phyloP scores from a whole-genome alignment of 2,329 filamentous ascomycete genomes.

The Simplicillium sp. region DNA sequence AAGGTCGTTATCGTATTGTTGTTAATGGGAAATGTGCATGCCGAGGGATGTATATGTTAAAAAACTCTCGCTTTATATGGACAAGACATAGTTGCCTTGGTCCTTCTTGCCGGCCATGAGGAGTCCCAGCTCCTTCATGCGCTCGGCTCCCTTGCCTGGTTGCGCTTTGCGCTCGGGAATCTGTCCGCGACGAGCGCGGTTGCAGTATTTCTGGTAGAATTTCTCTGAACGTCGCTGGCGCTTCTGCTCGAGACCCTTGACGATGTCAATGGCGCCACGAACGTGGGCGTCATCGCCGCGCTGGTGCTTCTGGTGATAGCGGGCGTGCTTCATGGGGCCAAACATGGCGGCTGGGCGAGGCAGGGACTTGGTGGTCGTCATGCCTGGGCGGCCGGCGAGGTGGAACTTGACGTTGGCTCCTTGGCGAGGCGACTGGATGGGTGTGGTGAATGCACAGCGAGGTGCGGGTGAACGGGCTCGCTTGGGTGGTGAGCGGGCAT shows the following conservation, averaged over 20 bases:
- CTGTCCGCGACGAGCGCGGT: conserved; percentile 64
- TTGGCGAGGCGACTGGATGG: conserved; percentile 27
- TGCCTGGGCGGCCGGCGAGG: conserved; percentile 47
- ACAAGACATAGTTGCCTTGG: conserved; percentile 68
- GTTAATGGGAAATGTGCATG: too few species aligned
- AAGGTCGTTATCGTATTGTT: too few species aligned
- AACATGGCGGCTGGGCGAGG: conserved; percentile 70
- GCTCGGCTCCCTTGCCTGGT: conserved; percentile 80
- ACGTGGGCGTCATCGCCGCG: conserved; percentile 50
- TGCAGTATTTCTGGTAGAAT: conserved; percentile 80
- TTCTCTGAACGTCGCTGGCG: conserved; percentile 89
- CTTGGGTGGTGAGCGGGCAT: conserved; percentile 55
- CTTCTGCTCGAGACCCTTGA: conserved; percentile 92
- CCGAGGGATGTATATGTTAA: too few species aligned
- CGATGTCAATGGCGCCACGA: conserved; percentile 93
- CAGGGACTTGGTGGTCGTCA: conserved; percentile 76
- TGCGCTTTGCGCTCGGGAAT: conserved; percentile 55
- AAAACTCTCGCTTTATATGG: conserved; percentile 45
- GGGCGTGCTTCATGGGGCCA: conserved; percentile 37
- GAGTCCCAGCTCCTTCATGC: conserved; percentile 76
- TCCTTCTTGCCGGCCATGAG: conserved; percentile 75
- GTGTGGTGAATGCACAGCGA: conserved; percentile 19
- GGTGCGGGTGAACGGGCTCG: conserved; percentile 64
- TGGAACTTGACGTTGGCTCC: conserved; percentile 26
- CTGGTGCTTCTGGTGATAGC: conserved; percentile 20